Evolutionary conservation across 2,329 filamentous ascomycete species (phyloP).

Genomic region (Chrysosporium keratinophilum): DNA sequence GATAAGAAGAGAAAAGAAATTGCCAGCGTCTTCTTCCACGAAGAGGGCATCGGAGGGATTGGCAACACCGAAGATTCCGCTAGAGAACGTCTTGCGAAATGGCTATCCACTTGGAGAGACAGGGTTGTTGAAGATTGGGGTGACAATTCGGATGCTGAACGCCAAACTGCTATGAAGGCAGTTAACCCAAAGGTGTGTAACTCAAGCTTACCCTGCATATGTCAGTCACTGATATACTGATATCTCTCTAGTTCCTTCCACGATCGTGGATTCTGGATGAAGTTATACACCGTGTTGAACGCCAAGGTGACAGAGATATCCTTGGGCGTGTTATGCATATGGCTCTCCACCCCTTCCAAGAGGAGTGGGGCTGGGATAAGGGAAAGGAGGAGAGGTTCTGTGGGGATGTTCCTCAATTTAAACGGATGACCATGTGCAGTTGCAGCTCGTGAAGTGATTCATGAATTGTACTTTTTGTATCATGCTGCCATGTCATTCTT

Average conservation of each 20-base stretch:
- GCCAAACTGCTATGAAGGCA: slow-evolving; percentile 64
- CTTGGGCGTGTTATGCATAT: slow-evolving; percentile 70
- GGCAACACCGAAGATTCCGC: slow-evolving; percentile 54
- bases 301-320: slow-evolving; percentile 68
- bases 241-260: slow-evolving; percentile 56
- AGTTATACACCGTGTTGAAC: slow-evolving; percentile 79
- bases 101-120: slow-evolving; percentile 69
- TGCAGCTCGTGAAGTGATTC: slow-evolving; percentile 62
- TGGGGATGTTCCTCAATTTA: slow-evolving; percentile 68
- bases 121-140: slow-evolving; percentile 70
- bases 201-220: neutral
- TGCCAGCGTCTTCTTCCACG: slow-evolving; percentile 69
- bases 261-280: slow-evolving; percentile 90
- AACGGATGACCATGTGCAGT: slow-evolving; percentile 82
- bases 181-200: slow-evolving; percentile 66
- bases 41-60: slow-evolving; percentile 54
- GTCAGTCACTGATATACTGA: neutral
- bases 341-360: slow-evolving; percentile 72
- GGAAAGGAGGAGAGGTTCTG: slow-evolving; percentile 74
- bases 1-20: slow-evolving; percentile 53
- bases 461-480: neutral
- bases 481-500: no score
- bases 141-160: slow-evolving; percentile 49
- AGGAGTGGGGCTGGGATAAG: slow-evolving; percentile 50
- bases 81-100: slow-evolving; percentile 57